A percentile compares a stretch with the other conserved stretches of the same genome.
Conservation (phyloP, 768 basidiomycete genomes). For the Lentinus tigrinus region DNA sequence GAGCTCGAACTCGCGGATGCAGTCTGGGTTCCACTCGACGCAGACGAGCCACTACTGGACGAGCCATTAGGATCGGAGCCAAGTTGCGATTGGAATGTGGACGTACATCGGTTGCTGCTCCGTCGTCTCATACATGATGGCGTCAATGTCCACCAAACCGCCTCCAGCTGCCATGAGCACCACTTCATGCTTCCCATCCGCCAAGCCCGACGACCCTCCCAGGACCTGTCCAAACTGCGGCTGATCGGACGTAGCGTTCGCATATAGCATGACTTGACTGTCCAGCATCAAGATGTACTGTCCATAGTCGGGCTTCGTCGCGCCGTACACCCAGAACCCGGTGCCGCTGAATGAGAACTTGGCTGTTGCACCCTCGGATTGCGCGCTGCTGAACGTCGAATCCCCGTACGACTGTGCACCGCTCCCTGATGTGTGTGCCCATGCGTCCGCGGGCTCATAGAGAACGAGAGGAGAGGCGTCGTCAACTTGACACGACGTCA, state of each 20-base stretch:
- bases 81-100: too few relatives aligned
- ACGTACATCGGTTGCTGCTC: slow-evolving; percentile 38
- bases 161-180: slow-evolving; percentile 45
- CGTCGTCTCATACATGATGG: slow-evolving; percentile 41
- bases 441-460: slow-evolving; percentile 49
- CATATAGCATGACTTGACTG: slow-evolving; percentile 35
- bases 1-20: too few relatives aligned
- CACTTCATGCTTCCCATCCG: slow-evolving; percentile 46
- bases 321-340: slow-evolving; percentile 53
- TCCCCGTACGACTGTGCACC: slow-evolving; percentile 46
- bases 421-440: slow-evolving; percentile 43
- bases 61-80: too few relatives aligned
- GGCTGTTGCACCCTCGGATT: slow-evolving; percentile 45
- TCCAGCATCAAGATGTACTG: slow-evolving; percentile 45
- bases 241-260: slow-evolving; percentile 33
- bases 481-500: slow-evolving; percentile 41
- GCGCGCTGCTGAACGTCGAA: slow-evolving; percentile 43
- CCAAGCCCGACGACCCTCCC: slow-evolving; percentile 41
- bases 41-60: too few relatives aligned
- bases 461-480: slow-evolving; percentile 55
- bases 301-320: slow-evolving; percentile 45
- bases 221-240: slow-evolving; percentile 39
- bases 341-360: slow-evolving; percentile 54
- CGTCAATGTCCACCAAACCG: slow-evolving; percentile 49
- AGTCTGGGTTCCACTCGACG: too few relatives aligned